These are phyloP conservation scores for Trichoderma aggressivum DNA, from an alignment of 2,329 filamentous ascomycete genomes.

Conservation along the genomic window DNA sequence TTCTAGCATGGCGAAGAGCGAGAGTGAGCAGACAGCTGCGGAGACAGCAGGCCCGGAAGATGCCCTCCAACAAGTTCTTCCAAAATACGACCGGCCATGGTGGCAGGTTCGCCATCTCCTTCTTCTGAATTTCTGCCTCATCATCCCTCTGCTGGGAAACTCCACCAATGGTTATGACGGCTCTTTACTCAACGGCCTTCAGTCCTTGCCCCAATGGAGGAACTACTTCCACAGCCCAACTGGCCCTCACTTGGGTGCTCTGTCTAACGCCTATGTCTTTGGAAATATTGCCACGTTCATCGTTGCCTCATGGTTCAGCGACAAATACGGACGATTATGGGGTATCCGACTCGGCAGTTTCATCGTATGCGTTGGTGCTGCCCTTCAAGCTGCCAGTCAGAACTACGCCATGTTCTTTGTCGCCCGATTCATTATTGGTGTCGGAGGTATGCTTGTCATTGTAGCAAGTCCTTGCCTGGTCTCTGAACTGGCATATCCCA, in stretches of 20 bases:
- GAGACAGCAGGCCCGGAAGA: neutral
- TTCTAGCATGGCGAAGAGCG: neutral
- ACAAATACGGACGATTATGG: neutral
- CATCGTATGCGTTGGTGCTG: constrained; percentile 21
- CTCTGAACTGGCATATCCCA: neutral
- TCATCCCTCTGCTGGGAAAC: neutral
- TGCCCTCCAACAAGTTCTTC: neutral
- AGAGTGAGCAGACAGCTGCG: neutral
- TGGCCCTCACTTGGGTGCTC: constrained; percentile 29
- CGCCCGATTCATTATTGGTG: constrained; percentile 50
- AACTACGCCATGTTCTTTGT: constrained; percentile 50
- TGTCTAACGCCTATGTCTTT: neutral
- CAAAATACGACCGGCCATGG: neutral
- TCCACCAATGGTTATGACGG: constrained; percentile 43
- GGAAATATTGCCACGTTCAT: neutral
- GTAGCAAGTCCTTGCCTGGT: constrained; percentile 33
- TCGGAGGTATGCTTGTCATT: constrained; percentile 50
- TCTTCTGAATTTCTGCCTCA: neutral
- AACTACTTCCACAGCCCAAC: constrained; percentile 36
- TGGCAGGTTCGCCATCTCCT: neutral
- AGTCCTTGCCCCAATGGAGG: constrained; percentile 41
- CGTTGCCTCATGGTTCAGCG: neutral
- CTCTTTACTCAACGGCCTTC: constrained; percentile 49
- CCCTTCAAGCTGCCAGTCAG: constrained; percentile 31
- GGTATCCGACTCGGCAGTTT: neutral